Conservation (phyloP, 345 rosid species). For the Nephelium lappaceum region DNA sequence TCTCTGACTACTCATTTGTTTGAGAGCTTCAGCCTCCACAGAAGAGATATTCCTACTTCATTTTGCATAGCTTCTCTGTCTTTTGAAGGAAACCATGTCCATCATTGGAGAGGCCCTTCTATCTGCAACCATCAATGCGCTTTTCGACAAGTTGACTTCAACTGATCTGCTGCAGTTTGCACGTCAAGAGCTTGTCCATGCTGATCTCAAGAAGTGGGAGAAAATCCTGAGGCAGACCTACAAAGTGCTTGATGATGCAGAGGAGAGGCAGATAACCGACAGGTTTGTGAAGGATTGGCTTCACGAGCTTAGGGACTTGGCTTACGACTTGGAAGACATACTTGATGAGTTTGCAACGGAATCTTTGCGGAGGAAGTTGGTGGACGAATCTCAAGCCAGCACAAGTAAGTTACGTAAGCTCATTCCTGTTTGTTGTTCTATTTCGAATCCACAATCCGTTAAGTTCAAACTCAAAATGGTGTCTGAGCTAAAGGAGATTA, state of each 20-base stretch:
- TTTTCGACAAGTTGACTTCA: background rate
- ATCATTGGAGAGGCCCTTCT: background rate
- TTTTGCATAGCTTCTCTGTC: too few species aligned
- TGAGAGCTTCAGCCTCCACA: too few species aligned
- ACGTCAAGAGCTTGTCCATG: background rate
- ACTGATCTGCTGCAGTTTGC: background rate
- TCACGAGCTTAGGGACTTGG: conserved; percentile 15
- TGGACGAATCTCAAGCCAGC: background rate
- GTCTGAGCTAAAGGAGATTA: conserved; percentile 16
- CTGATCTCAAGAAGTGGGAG: conserved; percentile 10
- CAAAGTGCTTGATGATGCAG: background rate
- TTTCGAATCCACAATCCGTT: background rate
- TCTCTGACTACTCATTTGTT: too few species aligned
- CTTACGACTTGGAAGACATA: background rate
- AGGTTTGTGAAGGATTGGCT: conserved; percentile 13
- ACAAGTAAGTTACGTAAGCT: background rate
- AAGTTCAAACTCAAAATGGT: conserved; percentile 19
- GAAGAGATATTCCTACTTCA: too few species aligned
- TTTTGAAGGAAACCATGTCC: too few species aligned
- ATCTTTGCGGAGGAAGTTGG: background rate
- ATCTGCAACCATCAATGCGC: background rate
- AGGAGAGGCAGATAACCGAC: background rate
- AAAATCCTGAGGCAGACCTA: background rate
- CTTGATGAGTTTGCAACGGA: conserved; percentile 23
- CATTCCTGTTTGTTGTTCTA: background rate